These are phyloP conservation scores for Aspergillus biplanus DNA, from an alignment of 495 filamentous ascomycete species.

Conservation along the genomic window DNA sequence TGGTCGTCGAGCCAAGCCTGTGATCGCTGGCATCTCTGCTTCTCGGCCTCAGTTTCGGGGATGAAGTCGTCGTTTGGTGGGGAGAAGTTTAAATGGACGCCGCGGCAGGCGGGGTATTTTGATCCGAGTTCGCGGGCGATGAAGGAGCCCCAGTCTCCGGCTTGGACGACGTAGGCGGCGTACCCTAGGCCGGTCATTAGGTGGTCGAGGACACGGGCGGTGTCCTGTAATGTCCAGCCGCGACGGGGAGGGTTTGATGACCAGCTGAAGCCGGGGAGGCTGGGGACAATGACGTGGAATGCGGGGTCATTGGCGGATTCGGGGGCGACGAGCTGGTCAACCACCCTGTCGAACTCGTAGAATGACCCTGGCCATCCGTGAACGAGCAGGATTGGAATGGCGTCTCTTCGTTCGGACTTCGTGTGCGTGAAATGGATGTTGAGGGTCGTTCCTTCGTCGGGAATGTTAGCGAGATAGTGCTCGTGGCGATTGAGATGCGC, in stretches of 20 bases:
- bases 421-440: slow-evolving; percentile 31
- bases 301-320: background rate
- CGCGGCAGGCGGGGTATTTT: background rate
- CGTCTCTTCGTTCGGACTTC: slow-evolving; percentile 15
- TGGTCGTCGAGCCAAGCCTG: slow-evolving; percentile 16
- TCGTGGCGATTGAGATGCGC: slow-evolving; percentile 6
- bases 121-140: background rate
- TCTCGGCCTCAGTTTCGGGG: background rate
- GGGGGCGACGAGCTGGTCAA: background rate
- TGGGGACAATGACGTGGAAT: slow-evolving; percentile 13
- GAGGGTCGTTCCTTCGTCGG: background rate
- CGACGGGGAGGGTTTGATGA: background rate
- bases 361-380: slow-evolving; percentile 48
- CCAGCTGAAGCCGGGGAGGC: slow-evolving; percentile 4
- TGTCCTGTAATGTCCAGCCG: slow-evolving; percentile 5
- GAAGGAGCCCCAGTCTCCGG: background rate
- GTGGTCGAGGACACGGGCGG: background rate
- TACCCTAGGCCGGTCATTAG: background rate
- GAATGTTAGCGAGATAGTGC: slow-evolving; percentile 22
- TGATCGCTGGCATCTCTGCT: background rate
- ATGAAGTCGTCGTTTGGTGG: background rate
- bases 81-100: background rate
- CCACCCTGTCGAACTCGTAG: slow-evolving; percentile 29
- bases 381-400: slow-evolving; percentile 40
- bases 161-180: background rate